These are phyloP conservation scores for Lepraria neglecta DNA, from an alignment of 495 filamentous ascomycete genomes.

Conservation along the genomic window DNA sequence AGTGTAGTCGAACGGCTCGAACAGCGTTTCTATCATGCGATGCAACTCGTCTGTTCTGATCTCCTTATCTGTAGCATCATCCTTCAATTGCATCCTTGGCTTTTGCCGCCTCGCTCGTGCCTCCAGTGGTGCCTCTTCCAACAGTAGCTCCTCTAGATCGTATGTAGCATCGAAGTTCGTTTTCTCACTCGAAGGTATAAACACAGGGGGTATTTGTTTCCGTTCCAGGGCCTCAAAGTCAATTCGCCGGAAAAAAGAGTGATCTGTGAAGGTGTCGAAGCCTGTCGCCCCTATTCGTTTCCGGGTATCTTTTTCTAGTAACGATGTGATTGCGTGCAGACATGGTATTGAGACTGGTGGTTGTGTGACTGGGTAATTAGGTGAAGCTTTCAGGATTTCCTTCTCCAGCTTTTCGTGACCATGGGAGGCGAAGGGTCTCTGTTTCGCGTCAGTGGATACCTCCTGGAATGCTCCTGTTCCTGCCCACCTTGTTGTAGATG, in stretches of 20 bases:
- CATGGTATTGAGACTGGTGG: constrained; percentile 82
- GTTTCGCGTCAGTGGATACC: constrained; percentile 29
- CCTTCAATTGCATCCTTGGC: constrained; percentile 80
- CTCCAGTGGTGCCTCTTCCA: constrained; percentile 94
- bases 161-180: constrained; percentile 99
- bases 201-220: constrained; percentile 88
- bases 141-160: constrained; percentile 85
- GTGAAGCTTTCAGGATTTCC: constrained; percentile 74
- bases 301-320: constrained; percentile 72
- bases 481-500: constrained; percentile 90
- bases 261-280: constrained; percentile 74
- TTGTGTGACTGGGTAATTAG: constrained; percentile 81
- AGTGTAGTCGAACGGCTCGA: constrained; percentile 95
- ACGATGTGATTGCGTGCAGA: constrained; percentile 72
- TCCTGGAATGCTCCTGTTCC: neutral
- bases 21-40: constrained; percentile 87
- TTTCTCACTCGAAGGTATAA: constrained; percentile 89
- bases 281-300: constrained; percentile 72
- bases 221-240: constrained; percentile 81
- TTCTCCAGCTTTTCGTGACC: constrained; percentile 72
- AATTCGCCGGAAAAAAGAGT: constrained; percentile 80
- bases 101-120: constrained; percentile 88
- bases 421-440: constrained; percentile 88
- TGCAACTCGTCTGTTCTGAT: constrained; percentile 92
- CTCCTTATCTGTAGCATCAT: constrained; percentile 93